Conservation (phyloP, 2,329 filamentous ascomycete species). For the Calonectria leucothoes region DNA sequence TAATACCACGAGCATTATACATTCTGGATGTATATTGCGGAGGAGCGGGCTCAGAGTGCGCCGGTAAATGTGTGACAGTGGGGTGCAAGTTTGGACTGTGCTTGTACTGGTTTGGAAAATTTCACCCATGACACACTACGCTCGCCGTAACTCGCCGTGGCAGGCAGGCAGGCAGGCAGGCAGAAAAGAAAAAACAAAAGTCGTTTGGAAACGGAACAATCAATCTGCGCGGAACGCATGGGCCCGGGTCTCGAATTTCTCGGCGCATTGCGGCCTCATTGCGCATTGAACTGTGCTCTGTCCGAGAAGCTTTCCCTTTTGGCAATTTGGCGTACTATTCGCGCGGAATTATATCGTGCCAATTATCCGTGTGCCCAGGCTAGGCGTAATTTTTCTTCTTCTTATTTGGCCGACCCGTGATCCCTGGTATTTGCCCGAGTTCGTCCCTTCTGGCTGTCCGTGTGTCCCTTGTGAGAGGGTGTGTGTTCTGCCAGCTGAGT, state of each 20-base stretch:
- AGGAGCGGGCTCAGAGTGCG: constrained; percentile 7
- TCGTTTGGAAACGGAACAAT: not conserved
- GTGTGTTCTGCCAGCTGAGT: not conserved
- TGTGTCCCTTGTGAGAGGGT: constrained; percentile 5
- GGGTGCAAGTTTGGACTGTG: not conserved
- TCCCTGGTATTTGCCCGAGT: constrained; percentile 7
- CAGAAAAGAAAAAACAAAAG: no score
- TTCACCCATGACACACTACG: not conserved
- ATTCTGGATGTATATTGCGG: constrained; percentile 4
- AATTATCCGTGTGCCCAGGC: not conserved
- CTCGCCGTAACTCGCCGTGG: not conserved
- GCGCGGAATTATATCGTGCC: not conserved
- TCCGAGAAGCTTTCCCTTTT: not conserved
- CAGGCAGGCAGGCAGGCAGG: no score
- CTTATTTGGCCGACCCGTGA: not conserved
- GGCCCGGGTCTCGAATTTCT: constrained; percentile 4
- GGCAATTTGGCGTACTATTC: not conserved
- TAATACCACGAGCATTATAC: not conserved
- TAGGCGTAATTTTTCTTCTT: not conserved
- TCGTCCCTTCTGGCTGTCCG: not conserved
- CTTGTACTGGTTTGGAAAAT: not conserved
- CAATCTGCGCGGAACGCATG: constrained; percentile 13
- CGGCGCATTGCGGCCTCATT: constrained; percentile 9
- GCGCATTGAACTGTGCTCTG: not conserved
- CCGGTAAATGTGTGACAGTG: not conserved